Percentiles rank a stretch among this genome's conserved stretches.
phyloP scores from a whole-genome alignment of 768 basidiomycete species.

The Boletus barrowsii region DNA sequence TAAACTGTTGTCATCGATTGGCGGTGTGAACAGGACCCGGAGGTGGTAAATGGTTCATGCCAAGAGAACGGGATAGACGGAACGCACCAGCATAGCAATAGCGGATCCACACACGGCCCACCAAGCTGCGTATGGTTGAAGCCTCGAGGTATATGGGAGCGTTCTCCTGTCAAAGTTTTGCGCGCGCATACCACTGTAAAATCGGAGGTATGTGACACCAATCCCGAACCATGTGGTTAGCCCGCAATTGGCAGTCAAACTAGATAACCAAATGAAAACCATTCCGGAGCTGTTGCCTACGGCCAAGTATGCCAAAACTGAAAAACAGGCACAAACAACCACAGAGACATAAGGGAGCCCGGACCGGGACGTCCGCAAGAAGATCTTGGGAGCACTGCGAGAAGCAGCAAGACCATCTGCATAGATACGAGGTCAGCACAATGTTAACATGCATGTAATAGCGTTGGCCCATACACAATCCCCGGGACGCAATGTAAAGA shows the following conservation, averaged over 20 bases:
- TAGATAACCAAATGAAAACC: slow-evolving; percentile 41
- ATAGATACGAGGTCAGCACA: slow-evolving; percentile 23
- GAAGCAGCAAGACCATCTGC: slow-evolving; percentile 49
- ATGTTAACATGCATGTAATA: neutral
- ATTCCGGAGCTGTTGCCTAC: slow-evolving; percentile 30
- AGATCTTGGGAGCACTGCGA: slow-evolving; percentile 49
- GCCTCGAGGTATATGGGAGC: slow-evolving; percentile 41
- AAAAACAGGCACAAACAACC: slow-evolving; percentile 25
- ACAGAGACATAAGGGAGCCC: slow-evolving; percentile 46
- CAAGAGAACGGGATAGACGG: neutral
- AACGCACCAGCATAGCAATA: slow-evolving; percentile 34
- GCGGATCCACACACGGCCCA: slow-evolving; percentile 28
- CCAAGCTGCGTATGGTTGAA: slow-evolving; percentile 43
- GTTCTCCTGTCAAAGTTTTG: slow-evolving; percentile 47
- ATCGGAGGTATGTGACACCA: slow-evolving; percentile 42
- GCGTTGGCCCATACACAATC: slow-evolving; percentile 24
- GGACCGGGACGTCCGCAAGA: slow-evolving; percentile 34
- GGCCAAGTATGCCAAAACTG: slow-evolving; percentile 39
- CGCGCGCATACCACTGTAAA: slow-evolving; percentile 41
- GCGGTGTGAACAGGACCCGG: neutral
- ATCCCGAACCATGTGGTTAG: slow-evolving; percentile 43
- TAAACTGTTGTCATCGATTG: slow-evolving; percentile 25
- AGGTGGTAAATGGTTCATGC: neutral
- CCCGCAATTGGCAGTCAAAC: slow-evolving; percentile 35
- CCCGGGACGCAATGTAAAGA: slow-evolving; percentile 34